Conservation (phyloP, 441 rosid genomes). For the Populus hybrid region DNA sequence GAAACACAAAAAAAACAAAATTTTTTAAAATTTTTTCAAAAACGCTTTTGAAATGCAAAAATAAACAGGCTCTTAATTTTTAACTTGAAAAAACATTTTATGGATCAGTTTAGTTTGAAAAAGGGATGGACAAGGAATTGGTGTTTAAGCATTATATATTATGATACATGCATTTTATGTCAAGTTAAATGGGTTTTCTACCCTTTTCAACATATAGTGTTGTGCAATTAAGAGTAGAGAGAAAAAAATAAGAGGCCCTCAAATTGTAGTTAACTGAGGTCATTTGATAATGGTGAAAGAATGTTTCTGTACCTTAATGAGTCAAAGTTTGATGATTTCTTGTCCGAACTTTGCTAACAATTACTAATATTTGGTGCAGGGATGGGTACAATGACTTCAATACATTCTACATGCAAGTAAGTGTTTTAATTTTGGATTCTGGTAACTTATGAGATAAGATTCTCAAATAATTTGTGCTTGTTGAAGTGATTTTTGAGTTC, state of each 20-base stretch:
- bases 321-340: neutral
- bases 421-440: conserved; percentile 23
- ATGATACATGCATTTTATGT: neutral
- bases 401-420: conserved; percentile 99
- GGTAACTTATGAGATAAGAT: neutral
- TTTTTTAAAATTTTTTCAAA: no score
- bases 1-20: no score
- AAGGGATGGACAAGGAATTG: no score
- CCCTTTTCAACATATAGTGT: neutral
- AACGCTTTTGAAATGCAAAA: no score
- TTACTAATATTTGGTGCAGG: conserved; percentile 50
- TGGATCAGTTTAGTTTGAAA: no score
- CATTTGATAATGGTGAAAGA: neutral
- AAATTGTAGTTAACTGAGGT: neutral
- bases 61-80: no score
- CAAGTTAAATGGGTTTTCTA: neutral
- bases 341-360: conserved; percentile 3
- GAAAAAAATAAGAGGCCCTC: neutral
- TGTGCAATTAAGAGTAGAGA: neutral
- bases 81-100: no score
- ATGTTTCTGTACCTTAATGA: neutral
- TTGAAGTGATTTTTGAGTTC: neutral
- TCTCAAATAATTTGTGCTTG: neutral
- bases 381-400: conserved; percentile 99
- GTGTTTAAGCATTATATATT: neutral